Evolutionary conservation across 78 protist genomes (phyloP), one percentile per base, ranked within the genome.

Genomic region (slime mould (Dictyostelium discoideum)): DNA sequence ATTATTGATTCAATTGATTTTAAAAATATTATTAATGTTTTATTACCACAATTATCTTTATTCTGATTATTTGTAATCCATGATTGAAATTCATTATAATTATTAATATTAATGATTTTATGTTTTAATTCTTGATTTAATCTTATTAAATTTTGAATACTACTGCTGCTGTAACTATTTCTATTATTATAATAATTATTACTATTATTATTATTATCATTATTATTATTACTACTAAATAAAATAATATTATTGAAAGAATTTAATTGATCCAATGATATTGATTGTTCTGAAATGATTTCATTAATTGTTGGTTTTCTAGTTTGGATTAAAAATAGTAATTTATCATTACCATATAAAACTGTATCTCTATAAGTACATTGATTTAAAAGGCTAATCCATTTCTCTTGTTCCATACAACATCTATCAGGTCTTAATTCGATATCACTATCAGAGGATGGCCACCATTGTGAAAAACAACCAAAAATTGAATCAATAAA

Each of bases 401-500:
- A 86, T 9, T 50, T 44, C 1, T 26, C 29, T 9, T 79, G 92
- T 48, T 18, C 9, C 32, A 86, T 20, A 24, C 84, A 40, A 77
- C 84, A 76, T 24, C 80, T 79, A 14, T 86, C 92, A 2, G 69
- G 1, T 29, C 92, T 39, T 11, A 46, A 10, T 69, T 69, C 77
- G 1, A 14, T 8, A 29, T 86, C 92, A 20, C 69, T 6, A 60
- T 42, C 50, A 50, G n/a, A 76, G 0, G 77, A 26, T 69, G 63
- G 54, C 92, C 92, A 86, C 93, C 93, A 87, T 79, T 87, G 86
- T 40, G 39, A 37, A 80, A 87, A 87, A 29, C 79, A 50, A 44
- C 93, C 93, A 24, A 87, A 87, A 5, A 87, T 73, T 3, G 40
- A 60, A 40, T 87, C 93, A 63, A 14, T 46, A 60, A 54, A 42